Evolutionary conservation across 2,329 filamentous ascomycete genomes (phyloP), one percentile per base, ranked within the genome.

Genomic region (Ophiognomonia clavigignenti-juglandacearum): DNA sequence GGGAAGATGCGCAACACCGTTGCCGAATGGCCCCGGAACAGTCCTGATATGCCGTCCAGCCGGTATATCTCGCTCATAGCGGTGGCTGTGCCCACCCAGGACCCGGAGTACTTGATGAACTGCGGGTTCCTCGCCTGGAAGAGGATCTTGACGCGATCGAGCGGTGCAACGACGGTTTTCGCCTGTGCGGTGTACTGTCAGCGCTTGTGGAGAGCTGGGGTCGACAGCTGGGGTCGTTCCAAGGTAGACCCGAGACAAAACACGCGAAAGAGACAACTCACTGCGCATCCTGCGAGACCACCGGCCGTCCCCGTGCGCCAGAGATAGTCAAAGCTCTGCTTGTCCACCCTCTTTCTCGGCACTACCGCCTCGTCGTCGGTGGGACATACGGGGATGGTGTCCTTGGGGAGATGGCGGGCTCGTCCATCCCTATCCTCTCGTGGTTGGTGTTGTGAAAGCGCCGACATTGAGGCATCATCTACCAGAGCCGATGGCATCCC

Each of bases 71-170:
- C 86, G 56, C 79, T 78, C 66, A 97, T 86, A 22, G 93, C 91
- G 16, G 77, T 77, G n/a, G 80, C 78, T 18, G 95, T 82, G 40
- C 93, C 93, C 47, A 80, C 78, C 86, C 91, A 96, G 35, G 86
- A 90, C 34, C 90, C 88, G 1, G 88, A 83, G 64, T 97, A 98
- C 69, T 95, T 96, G 45, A 86, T 80, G 64, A 96, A 98, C 57
- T 93, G 85, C 3, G 93, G 93, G 60, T 93, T 96, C 61, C 86
- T 89, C 43, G 93, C 86, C 66, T 98, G 93, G 70, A 98, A 97
- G 35, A 98, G 85, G 61, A 98, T 98, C 70, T 98, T 98, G 60
- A 98, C 93, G 56, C 93, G 85, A 69, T 98, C 93, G 54, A 98
- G 86, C 20, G 93, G 93, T 20, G 90, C 93, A 31, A 98, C 95